Percentiles rank a stretch among this genome's conserved stretches.
Conservation (phyloP, 176 grass and related monocot genomes). For the Leersia perrieri region DNA sequence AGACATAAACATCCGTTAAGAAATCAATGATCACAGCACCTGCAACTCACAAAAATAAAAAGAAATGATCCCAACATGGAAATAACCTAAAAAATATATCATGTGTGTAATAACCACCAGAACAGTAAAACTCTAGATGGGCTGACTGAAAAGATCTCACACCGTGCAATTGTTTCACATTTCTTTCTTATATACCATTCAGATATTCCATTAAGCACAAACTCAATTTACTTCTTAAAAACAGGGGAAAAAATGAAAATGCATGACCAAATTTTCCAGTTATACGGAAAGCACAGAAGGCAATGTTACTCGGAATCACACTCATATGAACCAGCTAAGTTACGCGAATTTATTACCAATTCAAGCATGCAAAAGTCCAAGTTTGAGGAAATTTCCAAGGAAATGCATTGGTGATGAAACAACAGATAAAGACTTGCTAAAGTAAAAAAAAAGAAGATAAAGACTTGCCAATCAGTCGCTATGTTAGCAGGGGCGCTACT, state of each 20-base stretch:
- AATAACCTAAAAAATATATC: conserved; percentile 20
- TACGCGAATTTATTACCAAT: neutral
- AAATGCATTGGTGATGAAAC: no score
- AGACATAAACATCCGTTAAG: neutral
- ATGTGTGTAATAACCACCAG: conserved; percentile 15
- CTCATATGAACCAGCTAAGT: neutral
- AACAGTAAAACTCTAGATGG: conserved; percentile 15
- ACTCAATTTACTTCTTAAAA: neutral
- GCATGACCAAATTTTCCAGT: neutral
- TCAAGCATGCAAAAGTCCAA: neutral
- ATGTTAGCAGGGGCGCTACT: no score
- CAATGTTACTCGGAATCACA: neutral
- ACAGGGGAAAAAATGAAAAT: neutral
- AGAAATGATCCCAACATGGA: conserved; percentile 33
- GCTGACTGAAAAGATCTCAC: neutral
- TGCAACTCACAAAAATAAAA: conserved; percentile 22
- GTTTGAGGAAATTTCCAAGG: no score
- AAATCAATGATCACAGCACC: conserved; percentile 40
- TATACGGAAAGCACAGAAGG: neutral
- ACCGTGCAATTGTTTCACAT: no score
- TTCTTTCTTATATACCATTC: neutral
- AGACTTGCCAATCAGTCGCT: no score
- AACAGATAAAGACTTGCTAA: no score
- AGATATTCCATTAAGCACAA: neutral
- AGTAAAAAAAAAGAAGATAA: no score